These are phyloP conservation scores for Linum tenue DNA, from an alignment of 345 rosid genomes.

Conservation along the genomic window DNA sequence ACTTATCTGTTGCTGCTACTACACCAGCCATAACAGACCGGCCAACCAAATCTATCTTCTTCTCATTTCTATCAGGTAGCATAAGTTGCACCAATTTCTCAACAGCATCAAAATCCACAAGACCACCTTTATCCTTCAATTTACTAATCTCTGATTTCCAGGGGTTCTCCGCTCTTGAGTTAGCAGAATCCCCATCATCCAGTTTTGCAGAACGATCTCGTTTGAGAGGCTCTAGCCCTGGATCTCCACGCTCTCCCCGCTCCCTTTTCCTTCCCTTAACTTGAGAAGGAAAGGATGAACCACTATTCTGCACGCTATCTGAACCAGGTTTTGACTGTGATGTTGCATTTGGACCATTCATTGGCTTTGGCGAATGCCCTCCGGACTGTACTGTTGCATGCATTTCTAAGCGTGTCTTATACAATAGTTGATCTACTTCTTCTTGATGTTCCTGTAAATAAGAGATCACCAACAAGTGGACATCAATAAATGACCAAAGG, in stretches of 20 bases:
- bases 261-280: slow-evolving; percentile 91
- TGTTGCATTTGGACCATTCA: slow-evolving; percentile 68
- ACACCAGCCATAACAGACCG: slow-evolving; percentile 63
- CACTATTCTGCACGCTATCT: slow-evolving; percentile 52
- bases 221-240: slow-evolving; percentile 51
- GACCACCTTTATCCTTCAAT: slow-evolving; percentile 69
- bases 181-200: slow-evolving; percentile 58
- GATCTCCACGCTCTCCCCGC: slow-evolving; percentile 68
- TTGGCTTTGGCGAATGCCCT: slow-evolving; percentile 10
- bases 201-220: slow-evolving; percentile 49
- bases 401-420: slow-evolving; percentile 45
- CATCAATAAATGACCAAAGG: neutral
- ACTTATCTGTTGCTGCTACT: slow-evolving; percentile 67
- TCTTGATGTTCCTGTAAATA: slow-evolving; percentile 2
- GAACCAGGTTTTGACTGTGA: slow-evolving; percentile 63
- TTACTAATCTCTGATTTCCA: slow-evolving; percentile 62
- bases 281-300: slow-evolving; percentile 51
- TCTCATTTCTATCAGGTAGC: slow-evolving; percentile 56
- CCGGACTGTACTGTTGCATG: slow-evolving; percentile 10
- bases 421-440: slow-evolving; percentile 60
- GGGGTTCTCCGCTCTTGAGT: slow-evolving; percentile 38
- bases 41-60: slow-evolving; percentile 55
- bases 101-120: slow-evolving; percentile 66
- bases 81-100: slow-evolving; percentile 76
- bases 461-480: neutral